A percentile compares a stretch with the other conserved stretches of the same genome.
phyloP scores from a whole-genome alignment of 352 stramenopile species.

The Pythium pyrilobum region DNA sequence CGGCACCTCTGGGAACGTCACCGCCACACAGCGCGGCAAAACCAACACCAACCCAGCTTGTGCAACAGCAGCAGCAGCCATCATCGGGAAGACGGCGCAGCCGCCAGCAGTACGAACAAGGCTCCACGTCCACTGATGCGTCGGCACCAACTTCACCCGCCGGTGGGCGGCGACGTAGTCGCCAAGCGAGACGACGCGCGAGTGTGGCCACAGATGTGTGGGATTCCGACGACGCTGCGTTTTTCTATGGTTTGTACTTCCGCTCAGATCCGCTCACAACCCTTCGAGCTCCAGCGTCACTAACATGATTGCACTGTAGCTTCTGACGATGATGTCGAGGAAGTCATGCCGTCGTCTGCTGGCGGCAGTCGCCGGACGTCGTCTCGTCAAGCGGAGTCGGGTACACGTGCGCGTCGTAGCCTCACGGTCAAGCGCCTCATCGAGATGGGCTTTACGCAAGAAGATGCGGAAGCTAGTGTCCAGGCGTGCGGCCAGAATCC shows the following conservation, averaged over 20 bases:
- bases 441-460: slow-evolving; percentile 53
- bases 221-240: slow-evolving; percentile 9
- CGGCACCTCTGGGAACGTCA: too few relatives aligned
- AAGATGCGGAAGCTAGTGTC: slow-evolving; percentile 64
- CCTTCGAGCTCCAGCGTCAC: not conserved
- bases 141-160: not conserved
- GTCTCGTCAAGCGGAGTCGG: slow-evolving; percentile 13
- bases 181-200: not conserved
- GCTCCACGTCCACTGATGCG: too few relatives aligned
- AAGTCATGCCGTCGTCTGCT: not conserved
- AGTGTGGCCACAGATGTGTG: not conserved
- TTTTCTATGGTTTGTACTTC: slow-evolving; percentile 4
- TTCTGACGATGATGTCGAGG: slow-evolving; percentile 10
- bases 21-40: too few relatives aligned
- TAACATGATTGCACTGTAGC: not conserved
- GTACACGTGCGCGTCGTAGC: slow-evolving; percentile 33
- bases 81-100: too few relatives aligned
- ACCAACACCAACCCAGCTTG: too few relatives aligned
- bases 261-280: too few relatives aligned
- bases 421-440: slow-evolving; percentile 53
- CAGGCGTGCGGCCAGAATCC: slow-evolving; percentile 44
- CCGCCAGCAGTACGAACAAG: too few relatives aligned
- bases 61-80: too few relatives aligned
- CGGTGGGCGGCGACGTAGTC: not conserved
- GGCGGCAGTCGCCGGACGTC: slow-evolving; percentile 3